phyloP scores from a whole-genome alignment of 2,329 filamentous ascomycete species.

The Taxawa tesnikishii region DNA sequence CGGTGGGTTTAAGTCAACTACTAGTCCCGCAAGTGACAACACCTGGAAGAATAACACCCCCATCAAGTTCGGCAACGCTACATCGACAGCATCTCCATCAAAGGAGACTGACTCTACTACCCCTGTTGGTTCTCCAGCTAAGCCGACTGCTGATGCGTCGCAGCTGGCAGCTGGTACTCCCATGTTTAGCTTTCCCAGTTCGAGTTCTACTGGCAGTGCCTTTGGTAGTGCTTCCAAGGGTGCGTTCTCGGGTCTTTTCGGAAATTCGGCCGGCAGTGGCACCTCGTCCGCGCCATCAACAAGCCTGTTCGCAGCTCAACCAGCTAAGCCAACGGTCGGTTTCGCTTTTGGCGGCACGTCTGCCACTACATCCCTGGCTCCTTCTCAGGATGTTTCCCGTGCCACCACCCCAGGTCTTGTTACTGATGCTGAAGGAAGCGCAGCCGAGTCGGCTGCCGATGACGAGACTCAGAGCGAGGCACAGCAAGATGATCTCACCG shows the following conservation, averaged over 20 bases:
- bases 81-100: conserved; percentile 13
- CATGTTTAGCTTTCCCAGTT: neutral
- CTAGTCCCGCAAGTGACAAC: conserved; percentile 22
- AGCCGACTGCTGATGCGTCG: conserved; percentile 13
- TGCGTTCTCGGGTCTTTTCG: conserved; percentile 10
- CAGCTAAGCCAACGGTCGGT: conserved; percentile 15
- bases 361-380: conserved; percentile 14
- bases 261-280: conserved; percentile 11
- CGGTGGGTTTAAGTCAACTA: conserved; percentile 5
- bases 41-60: conserved; percentile 40
- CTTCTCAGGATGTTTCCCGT: conserved; percentile 27
- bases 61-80: conserved; percentile 23
- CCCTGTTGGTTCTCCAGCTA: conserved; percentile 12
- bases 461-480: conserved; percentile 15
- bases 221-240: conserved; percentile 7
- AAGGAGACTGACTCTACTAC: conserved; percentile 10
- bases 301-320: conserved; percentile 11
- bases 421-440: conserved; percentile 22
- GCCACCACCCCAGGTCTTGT: conserved; percentile 34
- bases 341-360: conserved; percentile 25
- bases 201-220: neutral
- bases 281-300: conserved; percentile 11
- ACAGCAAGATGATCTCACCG: conserved; percentile 58
- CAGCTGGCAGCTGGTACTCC: neutral
- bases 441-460: conserved; percentile 15